Evolutionary conservation across 176 grass and related monocot genomes (phyloP), one percentile per base, ranked within the genome.

Genomic region (Tuctoria greenei): DNA sequence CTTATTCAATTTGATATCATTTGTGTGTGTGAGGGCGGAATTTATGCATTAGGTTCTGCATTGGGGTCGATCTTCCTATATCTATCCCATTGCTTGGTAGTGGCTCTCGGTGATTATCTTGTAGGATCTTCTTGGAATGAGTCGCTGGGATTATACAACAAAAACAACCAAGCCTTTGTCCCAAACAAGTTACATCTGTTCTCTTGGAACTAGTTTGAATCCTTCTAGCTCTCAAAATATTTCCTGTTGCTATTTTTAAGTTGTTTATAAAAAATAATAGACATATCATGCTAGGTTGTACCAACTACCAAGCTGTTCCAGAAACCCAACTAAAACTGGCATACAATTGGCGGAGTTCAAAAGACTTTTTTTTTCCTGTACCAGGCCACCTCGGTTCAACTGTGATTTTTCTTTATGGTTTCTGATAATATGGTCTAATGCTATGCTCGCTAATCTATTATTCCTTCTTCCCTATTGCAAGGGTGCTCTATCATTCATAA

Each of bases 81-180:
- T 70, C 41, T 71, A 66, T 57, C 18, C 21, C 18, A 58, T 28
- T 25, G 51, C 40, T 26, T 59, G 67, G 39, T 75, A 31, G 31
- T 31, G 31, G 31, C 31, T 4, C 14, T 46, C 49, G 43, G 14
- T 45, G 15, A 31, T 83, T 83, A 36, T 44, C 0, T 1, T 28
- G 49, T 76, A 49, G 15, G 21, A 75, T 47, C 50, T 74, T 31
- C 31, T 2, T 61, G 34, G 16, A 69, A 59, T 18, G 36, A 10
- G 23, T 20, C 25, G 7, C 64, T 51, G 11, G 27, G 81, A 67
- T 59, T 52, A 55, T 82, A 44, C 60, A n/a, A n/a, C n/a, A n/a
- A n/a, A n/a, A n/a, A n/a, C n/a, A n/a, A n/a, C n/a, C n/a, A n/a
- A n/a, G n/a, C n/a, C n/a, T n/a, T n/a, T n/a, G n/a, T n/a, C n/a